Evolutionary conservation across 176 grass and related monocot species (phyloP).

Genomic region (Oryza officinalis): DNA sequence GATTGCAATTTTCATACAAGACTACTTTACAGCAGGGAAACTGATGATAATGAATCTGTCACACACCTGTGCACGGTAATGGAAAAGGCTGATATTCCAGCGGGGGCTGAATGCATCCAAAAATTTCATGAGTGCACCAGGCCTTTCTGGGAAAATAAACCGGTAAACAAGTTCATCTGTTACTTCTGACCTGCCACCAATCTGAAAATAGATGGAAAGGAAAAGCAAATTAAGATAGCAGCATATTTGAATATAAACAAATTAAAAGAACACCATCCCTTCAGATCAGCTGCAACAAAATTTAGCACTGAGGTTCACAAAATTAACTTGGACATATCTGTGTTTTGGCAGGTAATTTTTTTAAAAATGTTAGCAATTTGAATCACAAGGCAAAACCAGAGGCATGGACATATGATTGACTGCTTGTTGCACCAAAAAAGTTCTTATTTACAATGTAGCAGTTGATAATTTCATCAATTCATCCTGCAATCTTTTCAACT

Average conservation of each 20-base stretch:
- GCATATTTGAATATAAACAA: slow-evolving; percentile 10
- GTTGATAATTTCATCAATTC: not conserved
- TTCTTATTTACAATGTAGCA: not conserved
- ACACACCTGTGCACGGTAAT: slow-evolving; percentile 87
- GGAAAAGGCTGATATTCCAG: slow-evolving; percentile 98
- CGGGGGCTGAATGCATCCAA: slow-evolving; percentile 82
- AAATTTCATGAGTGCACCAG: slow-evolving; percentile 85
- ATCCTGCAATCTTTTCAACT: not conserved
- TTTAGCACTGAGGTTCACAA: not conserved
- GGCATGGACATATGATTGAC: not conserved
- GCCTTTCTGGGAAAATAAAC: slow-evolving; percentile 94
- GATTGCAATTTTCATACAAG: not conserved
- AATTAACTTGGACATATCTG: not conserved
- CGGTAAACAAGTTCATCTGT: slow-evolving; percentile 81
- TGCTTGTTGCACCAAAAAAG: not conserved
- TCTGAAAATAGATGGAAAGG: slow-evolving; percentile 49
- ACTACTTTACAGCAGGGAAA: not conserved
- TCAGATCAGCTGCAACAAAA: not conserved
- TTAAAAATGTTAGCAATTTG: slow-evolving; percentile 11
- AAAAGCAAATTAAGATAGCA: not conserved
- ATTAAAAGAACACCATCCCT: not conserved
- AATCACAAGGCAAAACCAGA: not conserved
- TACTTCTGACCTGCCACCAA: slow-evolving; percentile 87
- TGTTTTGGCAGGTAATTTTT: not conserved
- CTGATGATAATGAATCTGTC: not conserved